Evolutionary conservation across 352 stramenopile species (phyloP), one percentile per base, ranked within the genome.

Genomic region (Pythium brassicae): DNA sequence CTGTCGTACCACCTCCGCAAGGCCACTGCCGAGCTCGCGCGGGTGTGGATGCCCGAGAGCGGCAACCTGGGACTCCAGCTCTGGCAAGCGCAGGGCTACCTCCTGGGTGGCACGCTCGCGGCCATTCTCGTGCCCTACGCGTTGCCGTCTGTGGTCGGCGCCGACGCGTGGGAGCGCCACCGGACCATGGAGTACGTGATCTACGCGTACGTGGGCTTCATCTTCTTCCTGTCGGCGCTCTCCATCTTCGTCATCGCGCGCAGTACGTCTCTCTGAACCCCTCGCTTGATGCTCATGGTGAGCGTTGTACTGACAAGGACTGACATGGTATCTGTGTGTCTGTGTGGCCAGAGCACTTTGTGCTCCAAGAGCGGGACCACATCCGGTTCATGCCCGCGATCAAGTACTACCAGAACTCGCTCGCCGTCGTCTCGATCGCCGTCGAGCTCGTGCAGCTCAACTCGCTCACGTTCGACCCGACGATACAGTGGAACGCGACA

Each of bases 391-490:
- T 61, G 42, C 76, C 74, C 0, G 40, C 83, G 5, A 56, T 45
- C 23, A 74, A 74, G 12, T 84, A 78, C 53, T 83, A 87, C 35
- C 66, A 75, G 47, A 87, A 87, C 43, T 59, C 56, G 2, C 44
- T 80, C 19, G 76, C 68, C 9, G 45, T 85, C 43, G 52, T 67
- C 3, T 66, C 67, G 3, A 71, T 87, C 17, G 45, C 55, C 20
- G 63, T 84, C 19, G 74, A 87, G 44, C 48, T 87, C 11, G 74
- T 87, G 40, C 76, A 87, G 35, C 74, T 83, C 43, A 85, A 85
- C 57, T 78, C 76, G 0, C 68, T 87, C 34, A 69, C 68, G 19
- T 87, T 87, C 23, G 76, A 83, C 29, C 56, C 65, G 19, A 66
- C 72, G n/a, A 71, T 81, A 35, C 61, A 84, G 61, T 86, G 72